Conservation (phyloP, 495 filamentous ascomycete genomes). For the Podospora pseudocomata region DNA sequence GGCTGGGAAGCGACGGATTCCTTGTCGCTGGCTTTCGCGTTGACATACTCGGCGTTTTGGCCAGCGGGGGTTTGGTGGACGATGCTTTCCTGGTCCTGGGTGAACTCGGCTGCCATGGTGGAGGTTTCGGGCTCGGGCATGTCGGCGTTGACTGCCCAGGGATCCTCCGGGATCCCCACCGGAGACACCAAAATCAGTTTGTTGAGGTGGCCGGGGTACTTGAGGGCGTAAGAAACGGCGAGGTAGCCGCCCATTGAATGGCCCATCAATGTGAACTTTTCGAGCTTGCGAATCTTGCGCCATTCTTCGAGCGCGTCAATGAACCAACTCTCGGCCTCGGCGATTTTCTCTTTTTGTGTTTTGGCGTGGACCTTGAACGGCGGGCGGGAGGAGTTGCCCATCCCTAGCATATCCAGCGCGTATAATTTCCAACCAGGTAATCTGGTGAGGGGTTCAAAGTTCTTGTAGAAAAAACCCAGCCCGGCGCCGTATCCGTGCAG, state of each 20-base stretch:
- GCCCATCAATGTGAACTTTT: conserved; percentile 87
- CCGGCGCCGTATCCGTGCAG: conserved; percentile 96
- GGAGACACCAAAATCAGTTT: conserved; percentile 94
- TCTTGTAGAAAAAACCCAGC: conserved; percentile 95
- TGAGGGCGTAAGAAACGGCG: conserved; percentile 88
- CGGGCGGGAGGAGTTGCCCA: conserved; percentile 86
- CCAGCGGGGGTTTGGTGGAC: conserved; percentile 29
- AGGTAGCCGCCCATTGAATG: conserved; percentile 94
- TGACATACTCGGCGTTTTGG: conserved; percentile 19
- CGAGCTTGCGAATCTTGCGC: conserved; percentile 81
- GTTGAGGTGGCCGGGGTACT: conserved; percentile 89
- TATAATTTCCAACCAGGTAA: conserved; percentile 82
- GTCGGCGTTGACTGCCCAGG: conserved; percentile 77
- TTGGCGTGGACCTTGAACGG: conserved; percentile 80
- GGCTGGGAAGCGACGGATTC: conserved; percentile 29
- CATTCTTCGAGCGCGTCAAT: conserved; percentile 95
- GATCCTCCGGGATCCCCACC: conserved; percentile 92
- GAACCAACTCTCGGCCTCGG: conserved; percentile 93
- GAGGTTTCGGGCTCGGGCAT: conserved; percentile 74
- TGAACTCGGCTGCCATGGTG: conserved; percentile 66
- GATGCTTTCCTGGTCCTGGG: conserved; percentile 65
- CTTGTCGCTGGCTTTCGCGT: conserved; percentile 19
- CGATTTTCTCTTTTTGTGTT: conserved; percentile 73
- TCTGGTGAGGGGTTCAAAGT: conserved; percentile 82
- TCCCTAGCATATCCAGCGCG: conserved; percentile 87